Conservation (phyloP, 2,329 filamentous ascomycete species). For the Ophiostoma sp. region DNA sequence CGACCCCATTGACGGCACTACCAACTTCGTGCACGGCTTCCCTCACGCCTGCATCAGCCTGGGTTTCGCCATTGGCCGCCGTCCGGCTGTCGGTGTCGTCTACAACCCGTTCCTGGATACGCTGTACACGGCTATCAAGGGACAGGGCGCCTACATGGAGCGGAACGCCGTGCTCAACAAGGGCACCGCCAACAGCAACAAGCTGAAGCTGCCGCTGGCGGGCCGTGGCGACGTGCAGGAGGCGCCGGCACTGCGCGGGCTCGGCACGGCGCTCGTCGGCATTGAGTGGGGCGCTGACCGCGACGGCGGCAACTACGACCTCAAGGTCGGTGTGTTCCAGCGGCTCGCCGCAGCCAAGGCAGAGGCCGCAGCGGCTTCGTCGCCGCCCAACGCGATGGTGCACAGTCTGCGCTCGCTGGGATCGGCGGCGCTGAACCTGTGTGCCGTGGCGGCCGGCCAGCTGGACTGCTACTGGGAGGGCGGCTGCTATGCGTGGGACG, state of each 20-base stretch:
- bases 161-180: constrained; percentile 40
- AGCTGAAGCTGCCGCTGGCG: constrained; percentile 37
- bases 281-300: constrained; percentile 70
- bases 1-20: constrained; percentile 77
- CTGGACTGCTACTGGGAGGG: constrained; percentile 77
- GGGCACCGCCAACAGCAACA: constrained; percentile 24
- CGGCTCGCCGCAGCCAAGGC: constrained; percentile 45
- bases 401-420: constrained; percentile 67
- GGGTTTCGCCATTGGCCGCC: constrained; percentile 58
- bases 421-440: constrained; percentile 69
- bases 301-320: constrained; percentile 62
- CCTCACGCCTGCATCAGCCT: constrained; percentile 72
- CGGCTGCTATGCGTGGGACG: constrained; percentile 81
- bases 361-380: constrained; percentile 34
- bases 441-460: constrained; percentile 63
- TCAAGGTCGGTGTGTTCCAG: constrained; percentile 63
- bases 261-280: constrained; percentile 60
- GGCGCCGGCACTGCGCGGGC: constrained; percentile 52
- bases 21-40: constrained; percentile 74
- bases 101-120: constrained; percentile 72
- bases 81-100: constrained; percentile 65
- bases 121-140: constrained; percentile 63
- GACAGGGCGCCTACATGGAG: constrained; percentile 58
- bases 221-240: constrained; percentile 36
- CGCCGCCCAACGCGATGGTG: constrained; percentile 63